These are phyloP conservation scores for Cyclotella kingstonii DNA, from an alignment of 108 stramenopile species.

Conservation along the genomic window DNA sequence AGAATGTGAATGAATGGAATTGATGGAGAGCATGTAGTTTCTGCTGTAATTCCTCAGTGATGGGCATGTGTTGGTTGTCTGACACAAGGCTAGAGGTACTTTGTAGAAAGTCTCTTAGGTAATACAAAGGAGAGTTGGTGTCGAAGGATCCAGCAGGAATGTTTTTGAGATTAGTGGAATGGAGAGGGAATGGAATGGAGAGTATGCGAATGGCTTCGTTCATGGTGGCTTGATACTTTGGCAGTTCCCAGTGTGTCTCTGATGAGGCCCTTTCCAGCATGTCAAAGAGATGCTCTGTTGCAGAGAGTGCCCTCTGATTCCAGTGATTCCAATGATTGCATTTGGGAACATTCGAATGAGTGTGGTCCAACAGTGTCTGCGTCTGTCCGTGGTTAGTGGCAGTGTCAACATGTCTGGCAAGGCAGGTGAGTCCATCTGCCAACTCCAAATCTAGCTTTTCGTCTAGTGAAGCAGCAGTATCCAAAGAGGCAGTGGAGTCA, in stretches of 20 bases:
- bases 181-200: conserved; percentile 15
- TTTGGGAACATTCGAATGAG: neutral
- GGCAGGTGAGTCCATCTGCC: conserved; percentile 70
- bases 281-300: conserved; percentile 19
- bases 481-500: conserved; percentile 36
- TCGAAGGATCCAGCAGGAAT: conserved; percentile 32
- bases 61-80: conserved; percentile 1
- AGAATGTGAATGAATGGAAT: conserved; percentile 23
- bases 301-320: neutral
- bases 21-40: conserved; percentile 25
- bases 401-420: conserved; percentile 57
- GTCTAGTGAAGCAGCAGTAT: conserved; percentile 62
- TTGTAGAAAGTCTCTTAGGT: conserved; percentile 30
- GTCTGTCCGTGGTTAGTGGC: too few relatives aligned
- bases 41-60: neutral
- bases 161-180: conserved; percentile 20
- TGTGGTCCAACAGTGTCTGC: too few relatives aligned
- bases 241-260: conserved; percentile 12
- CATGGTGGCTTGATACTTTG: conserved; percentile 40
- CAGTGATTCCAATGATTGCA: neutral
- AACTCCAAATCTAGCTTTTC: conserved; percentile 77
- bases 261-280: conserved; percentile 14
- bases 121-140: conserved; percentile 23
- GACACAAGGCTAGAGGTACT: too few relatives aligned
- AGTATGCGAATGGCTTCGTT: conserved; percentile 40